Evolutionary conservation across 169 alveolate genomes (phyloP), one percentile per base, ranked within the genome.

Genomic region (Perkinsus chesapeaki): DNA sequence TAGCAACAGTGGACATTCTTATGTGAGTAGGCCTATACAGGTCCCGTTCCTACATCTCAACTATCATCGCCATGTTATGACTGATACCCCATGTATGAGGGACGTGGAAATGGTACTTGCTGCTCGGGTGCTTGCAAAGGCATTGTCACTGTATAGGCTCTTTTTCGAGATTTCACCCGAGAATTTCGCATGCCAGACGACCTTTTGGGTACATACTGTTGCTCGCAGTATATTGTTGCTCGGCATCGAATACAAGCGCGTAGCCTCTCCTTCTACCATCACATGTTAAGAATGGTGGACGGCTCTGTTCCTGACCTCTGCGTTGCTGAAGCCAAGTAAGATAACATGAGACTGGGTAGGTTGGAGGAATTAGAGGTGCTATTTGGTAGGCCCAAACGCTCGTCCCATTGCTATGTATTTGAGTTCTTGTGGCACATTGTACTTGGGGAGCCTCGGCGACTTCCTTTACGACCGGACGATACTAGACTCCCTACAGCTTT

Each of bases 341-440:
- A 16, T 16, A 43, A 43, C 23, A 16, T 43, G 60, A n/a, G n/a
- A n/a, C n/a, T n/a, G n/a, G n/a, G n/a, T 16, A 5, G 60, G 16
- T 5, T 43, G 60, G 16, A 43, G 60, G 5, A 16, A 5, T 5
- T 16, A 16, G 60, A 16, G 60, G 5, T 43, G 5, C 60, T 43
- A 16, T 43, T 43, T 43, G 5, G 5, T 9, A 43, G 60, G 60
- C 60, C 60, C 60, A 16, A 43, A 43, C 60, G 60, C 5, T 43
- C 60, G 60, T 43, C 60, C 16, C 60, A 43, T 16, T 91, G 92
- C 73, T 91, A 91, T 73, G 92, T 91, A 27, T 39, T 91, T 39
- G 92, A 91, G n/a, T 91, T 39, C 37, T 27, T 91, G 73, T 91
- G 92, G 92, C 92, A 91, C 92, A 73, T 91, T 27, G 73, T 91